These are phyloP conservation scores for Scedosporium minutisporum DNA, from an alignment of 2,329 filamentous ascomycete genomes.

Conservation along the genomic window DNA sequence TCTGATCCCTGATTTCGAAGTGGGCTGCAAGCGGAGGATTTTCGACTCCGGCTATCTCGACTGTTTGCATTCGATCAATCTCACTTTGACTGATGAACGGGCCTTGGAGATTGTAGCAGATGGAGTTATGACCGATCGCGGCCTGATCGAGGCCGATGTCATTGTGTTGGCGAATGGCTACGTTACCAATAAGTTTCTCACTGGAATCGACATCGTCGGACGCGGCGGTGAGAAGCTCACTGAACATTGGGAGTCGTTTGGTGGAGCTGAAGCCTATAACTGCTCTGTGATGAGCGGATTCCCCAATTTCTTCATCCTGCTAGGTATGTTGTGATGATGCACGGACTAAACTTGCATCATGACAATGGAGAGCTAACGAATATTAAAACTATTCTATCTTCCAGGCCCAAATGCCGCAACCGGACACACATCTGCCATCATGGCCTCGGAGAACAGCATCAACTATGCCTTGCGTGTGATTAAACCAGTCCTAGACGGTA, in stretches of 20 bases:
- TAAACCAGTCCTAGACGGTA: conserved; percentile 24
- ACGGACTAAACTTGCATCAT: too few species aligned
- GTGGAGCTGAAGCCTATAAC: conserved; percentile 31
- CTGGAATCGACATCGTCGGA: conserved; percentile 35
- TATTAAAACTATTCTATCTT: conserved; percentile 21
- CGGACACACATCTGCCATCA: conserved; percentile 39
- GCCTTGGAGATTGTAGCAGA: neutral
- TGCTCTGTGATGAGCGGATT: conserved; percentile 38
- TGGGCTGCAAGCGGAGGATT: conserved; percentile 38
- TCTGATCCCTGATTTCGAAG: conserved; percentile 19
- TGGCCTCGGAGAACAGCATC: conserved; percentile 41
- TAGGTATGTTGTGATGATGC: too few species aligned
- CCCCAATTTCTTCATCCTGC: conserved; percentile 26
- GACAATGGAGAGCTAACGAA: too few species aligned
- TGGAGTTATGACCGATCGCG: conserved; percentile 8
- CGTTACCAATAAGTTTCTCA: conserved; percentile 34
- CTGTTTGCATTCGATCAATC: conserved; percentile 26
- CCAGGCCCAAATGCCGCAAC: conserved; percentile 31
- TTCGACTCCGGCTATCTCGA: conserved; percentile 35
- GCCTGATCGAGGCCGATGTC: conserved; percentile 16
- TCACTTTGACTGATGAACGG: conserved; percentile 7
- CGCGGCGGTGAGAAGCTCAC: conserved; percentile 26
- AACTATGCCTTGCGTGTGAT: conserved; percentile 29
- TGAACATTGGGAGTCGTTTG: conserved; percentile 27
- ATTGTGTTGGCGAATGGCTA: conserved; percentile 41